Evolutionary conservation across 257 asterid species (phyloP).

Genomic region (Jacaranda copaia): DNA sequence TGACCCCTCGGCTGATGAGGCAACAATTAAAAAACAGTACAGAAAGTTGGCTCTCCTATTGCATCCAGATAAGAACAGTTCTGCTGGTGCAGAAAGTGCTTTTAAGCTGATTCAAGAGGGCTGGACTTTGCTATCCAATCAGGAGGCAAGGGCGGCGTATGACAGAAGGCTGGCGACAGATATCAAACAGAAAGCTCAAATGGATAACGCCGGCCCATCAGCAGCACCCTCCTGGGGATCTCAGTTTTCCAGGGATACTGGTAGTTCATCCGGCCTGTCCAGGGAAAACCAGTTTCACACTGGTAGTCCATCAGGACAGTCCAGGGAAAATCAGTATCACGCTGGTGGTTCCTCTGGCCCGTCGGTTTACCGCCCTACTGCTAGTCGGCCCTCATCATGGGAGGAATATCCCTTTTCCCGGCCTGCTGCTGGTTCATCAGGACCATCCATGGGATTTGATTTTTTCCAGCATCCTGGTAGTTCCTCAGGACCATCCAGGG

Average conservation of each 20-base stretch:
- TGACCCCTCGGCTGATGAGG: conserved; percentile 64
- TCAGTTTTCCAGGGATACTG: no score
- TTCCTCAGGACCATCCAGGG: conserved; percentile 31
- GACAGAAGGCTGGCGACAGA: conserved; percentile 59
- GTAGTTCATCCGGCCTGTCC: no score
- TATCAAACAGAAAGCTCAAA: conserved; percentile 48
- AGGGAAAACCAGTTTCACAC: no score
- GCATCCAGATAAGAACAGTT: conserved; percentile 83
- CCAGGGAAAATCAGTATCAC: no score
- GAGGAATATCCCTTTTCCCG: no score
- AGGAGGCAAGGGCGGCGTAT: conserved; percentile 64
- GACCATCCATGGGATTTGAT: no score
- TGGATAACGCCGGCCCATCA: conserved; percentile 52
- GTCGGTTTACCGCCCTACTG: no score
- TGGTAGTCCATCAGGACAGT: no score
- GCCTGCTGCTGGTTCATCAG: no score
- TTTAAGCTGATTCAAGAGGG: conserved; percentile 77
- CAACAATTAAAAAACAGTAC: conserved; percentile 64
- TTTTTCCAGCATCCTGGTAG: no score
- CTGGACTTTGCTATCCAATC: conserved; percentile 66
- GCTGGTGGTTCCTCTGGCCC: no score
- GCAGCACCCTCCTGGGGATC: conserved; percentile 45
- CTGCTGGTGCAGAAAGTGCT: conserved; percentile 79
- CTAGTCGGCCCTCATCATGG: no score
- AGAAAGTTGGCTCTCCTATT: conserved; percentile 74